Evolutionary conservation across 2,329 filamentous ascomycete genomes (phyloP), one percentile per base, ranked within the genome.

Genomic region (Cordyceps cateniannulata): DNA sequence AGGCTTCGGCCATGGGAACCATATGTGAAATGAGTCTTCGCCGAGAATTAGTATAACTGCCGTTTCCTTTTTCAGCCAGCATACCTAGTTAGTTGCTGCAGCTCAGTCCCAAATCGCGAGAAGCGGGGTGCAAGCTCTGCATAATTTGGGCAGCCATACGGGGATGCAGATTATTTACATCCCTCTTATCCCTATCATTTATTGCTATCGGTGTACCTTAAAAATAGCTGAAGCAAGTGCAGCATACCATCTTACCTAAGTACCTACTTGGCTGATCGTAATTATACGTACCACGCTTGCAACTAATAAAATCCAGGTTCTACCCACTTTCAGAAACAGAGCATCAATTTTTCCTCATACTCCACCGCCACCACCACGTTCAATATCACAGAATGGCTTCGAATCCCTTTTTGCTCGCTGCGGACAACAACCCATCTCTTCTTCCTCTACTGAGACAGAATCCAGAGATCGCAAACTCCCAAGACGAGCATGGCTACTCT

Each of bases 401-500:
- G 48, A 93, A 91, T 68, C 82, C 82, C 1, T 91, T 88, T 71
- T 79, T 91, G 60, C 81, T 92, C 53, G 93, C 93, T 45, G 90
- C 93, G 63, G 93, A 96, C 73, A 88, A 91, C 69, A 89, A 88
- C 56, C 77, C 85, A 47, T 80, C 83, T 49, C 85, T 99, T 59
- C 79, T 96, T 63, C 79, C 85, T 62, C 85, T 93, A 66, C 86
- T 99, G 57, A 83, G 84, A 64, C 79, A 86, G 63, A 84, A 91
- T 66, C 90, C 91, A 38, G 76, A 84, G n/a, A 79, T 96, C 58
- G 93, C 95, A 59, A 83, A 86, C 2, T 77, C 82, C 57, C 91
- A 96, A 76, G 95, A 99, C 74, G 86, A 89, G 62, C 89, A 97
- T 70, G 95, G 95, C 69, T 99, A 99, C 78, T 96, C 92, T 51